A percentile compares a stretch with the other conserved stretches of the same genome.
Evolutionary conservation across 345 rosid genomes (phyloP).

Genomic region (Cardamine chenopodiifolia): DNA sequence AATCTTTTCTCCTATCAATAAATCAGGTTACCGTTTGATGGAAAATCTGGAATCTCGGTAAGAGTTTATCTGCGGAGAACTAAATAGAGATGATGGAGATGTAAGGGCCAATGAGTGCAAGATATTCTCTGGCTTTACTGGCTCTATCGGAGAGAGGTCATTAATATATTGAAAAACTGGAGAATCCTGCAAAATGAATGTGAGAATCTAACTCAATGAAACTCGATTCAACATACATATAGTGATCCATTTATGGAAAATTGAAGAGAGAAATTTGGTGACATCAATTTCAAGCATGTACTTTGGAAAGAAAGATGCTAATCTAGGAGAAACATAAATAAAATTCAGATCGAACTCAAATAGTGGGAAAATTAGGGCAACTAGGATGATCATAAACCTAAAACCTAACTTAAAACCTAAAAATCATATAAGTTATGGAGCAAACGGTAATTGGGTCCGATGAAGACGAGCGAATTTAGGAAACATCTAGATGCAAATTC

Average conservation of each 20-base stretch:
- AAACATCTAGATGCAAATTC: background rate
- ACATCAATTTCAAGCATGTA: background rate
- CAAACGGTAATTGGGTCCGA: background rate
- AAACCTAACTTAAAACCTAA: background rate
- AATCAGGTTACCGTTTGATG: slow-evolving; percentile 47
- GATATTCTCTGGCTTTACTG: slow-evolving; percentile 47
- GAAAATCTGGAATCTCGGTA: slow-evolving; percentile 49
- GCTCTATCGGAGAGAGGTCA: slow-evolving; percentile 64
- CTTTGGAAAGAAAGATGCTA: background rate
- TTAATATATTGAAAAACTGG: slow-evolving; percentile 69
- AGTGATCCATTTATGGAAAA: too few species aligned
- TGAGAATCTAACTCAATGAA: background rate
- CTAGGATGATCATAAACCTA: background rate
- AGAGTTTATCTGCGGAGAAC: slow-evolving; percentile 50
- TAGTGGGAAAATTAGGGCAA: background rate
- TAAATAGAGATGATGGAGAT: slow-evolving; percentile 58
- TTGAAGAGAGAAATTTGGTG: background rate
- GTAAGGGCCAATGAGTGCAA: slow-evolving; percentile 47
- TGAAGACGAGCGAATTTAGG: background rate
- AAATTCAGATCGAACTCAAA: background rate
- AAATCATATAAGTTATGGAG: background rate
- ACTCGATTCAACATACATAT: background rate
- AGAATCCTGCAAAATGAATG: slow-evolving; percentile 57
- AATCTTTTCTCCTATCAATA: background rate
- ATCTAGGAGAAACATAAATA: background rate